phyloP scores from a whole-genome alignment of 148 eudicot genomes.

The Amaranthus hypochondriacus region DNA sequence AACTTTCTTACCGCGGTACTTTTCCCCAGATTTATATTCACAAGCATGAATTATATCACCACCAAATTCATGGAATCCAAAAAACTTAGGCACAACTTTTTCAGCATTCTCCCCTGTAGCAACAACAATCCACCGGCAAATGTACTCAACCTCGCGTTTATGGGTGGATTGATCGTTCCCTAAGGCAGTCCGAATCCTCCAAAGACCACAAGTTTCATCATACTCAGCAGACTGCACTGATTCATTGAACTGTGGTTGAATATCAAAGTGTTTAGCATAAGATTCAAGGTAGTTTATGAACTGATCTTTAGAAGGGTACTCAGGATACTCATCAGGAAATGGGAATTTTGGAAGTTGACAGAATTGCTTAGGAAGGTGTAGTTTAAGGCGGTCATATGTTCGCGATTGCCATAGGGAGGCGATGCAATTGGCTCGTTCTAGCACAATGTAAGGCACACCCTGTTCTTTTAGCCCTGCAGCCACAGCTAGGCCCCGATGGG shows the following conservation, averaged over 20 bases:
- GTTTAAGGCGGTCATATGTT: slow-evolving; percentile 76
- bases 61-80: slow-evolving; percentile 63
- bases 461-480: slow-evolving; percentile 64
- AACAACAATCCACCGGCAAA: slow-evolving; percentile 88
- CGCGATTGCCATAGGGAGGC: slow-evolving; percentile 70
- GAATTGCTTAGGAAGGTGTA: slow-evolving; percentile 73
- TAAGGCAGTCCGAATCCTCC: slow-evolving; percentile 39
- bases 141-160: slow-evolving; percentile 57
- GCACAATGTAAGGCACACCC: slow-evolving; percentile 67
- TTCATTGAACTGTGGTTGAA: slow-evolving; percentile 63
- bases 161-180: not conserved
- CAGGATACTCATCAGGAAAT: slow-evolving; percentile 59
- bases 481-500: slow-evolving; percentile 75
- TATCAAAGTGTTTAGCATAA: slow-evolving; percentile 51
- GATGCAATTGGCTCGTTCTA: slow-evolving; percentile 77
- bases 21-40: slow-evolving; percentile 69
- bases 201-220: slow-evolving; percentile 63
- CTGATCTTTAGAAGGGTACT: slow-evolving; percentile 64
- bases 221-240: slow-evolving; percentile 61
- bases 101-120: slow-evolving; percentile 96
- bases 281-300: slow-evolving; percentile 64
- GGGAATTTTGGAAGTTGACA: slow-evolving; percentile 73
- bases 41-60: slow-evolving; percentile 74
- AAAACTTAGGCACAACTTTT: slow-evolving; percentile 80
- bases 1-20: slow-evolving; percentile 51